phyloP scores from a whole-genome alignment of 345 rosid species.

The Camelina laxa region DNA sequence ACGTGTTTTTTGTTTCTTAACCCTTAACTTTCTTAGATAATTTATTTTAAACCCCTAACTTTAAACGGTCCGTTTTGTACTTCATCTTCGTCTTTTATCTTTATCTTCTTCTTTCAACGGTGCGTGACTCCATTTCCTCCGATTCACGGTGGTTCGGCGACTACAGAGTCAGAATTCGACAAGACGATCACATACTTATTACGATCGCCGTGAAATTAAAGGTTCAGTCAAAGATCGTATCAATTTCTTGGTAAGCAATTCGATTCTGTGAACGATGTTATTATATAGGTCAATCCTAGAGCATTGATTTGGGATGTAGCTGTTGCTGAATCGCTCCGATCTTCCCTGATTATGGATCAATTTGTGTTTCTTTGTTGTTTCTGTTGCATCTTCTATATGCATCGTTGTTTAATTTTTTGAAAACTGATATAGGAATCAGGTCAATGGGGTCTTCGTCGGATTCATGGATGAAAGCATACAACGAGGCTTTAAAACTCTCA shows the following conservation, averaged over 20 bases:
- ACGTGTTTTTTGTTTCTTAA: background rate
- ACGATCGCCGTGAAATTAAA: background rate
- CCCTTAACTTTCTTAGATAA: background rate
- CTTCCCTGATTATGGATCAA: slow-evolving; percentile 5
- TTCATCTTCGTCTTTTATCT: background rate
- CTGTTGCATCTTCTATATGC: background rate
- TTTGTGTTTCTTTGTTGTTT: background rate
- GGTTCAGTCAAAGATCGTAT: background rate
- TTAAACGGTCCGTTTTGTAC: background rate
- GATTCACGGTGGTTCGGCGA: slow-evolving; percentile 15
- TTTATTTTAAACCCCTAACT: background rate
- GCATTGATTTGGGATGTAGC: background rate
- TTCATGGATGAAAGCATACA: slow-evolving; percentile 83
- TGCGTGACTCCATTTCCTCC: slow-evolving; percentile 17
- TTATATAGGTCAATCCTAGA: background rate
- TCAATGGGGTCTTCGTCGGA: slow-evolving; percentile 78
- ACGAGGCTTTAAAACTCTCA: slow-evolving; percentile 72
- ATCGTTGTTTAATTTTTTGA: background rate
- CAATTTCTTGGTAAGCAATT: slow-evolving; percentile 22
- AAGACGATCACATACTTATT: background rate
- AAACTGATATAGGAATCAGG: slow-evolving; percentile 10
- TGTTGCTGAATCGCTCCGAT: slow-evolving; percentile 15
- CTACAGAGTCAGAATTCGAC: background rate
- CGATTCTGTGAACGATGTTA: background rate
- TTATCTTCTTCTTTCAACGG: slow-evolving; percentile 2